Percentiles rank a stretch among this genome's conserved stretches.
Evolutionary conservation across 2,329 filamentous ascomycete genomes (phyloP).

Genomic region (Scolecobasidium constrictum): DNA sequence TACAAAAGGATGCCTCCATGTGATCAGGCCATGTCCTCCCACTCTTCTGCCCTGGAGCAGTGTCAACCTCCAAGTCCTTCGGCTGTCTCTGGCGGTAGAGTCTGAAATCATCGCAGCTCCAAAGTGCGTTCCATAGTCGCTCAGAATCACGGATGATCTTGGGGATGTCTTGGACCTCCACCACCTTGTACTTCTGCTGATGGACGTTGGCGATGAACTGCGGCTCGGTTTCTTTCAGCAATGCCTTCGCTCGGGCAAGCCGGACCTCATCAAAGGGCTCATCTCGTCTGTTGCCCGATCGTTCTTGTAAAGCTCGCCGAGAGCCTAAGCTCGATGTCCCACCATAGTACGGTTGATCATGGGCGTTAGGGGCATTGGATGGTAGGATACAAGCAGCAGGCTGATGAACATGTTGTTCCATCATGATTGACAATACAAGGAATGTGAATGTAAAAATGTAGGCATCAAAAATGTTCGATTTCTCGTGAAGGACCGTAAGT

Average conservation of each 20-base stretch:
- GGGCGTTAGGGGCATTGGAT: conserved; percentile 31
- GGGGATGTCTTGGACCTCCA: conserved; percentile 4
- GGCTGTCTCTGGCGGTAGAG: conserved; percentile 34
- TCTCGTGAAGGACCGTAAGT: too few species aligned
- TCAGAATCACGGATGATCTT: conserved; percentile 1
- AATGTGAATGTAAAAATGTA: too few species aligned
- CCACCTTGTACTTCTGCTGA: conserved; percentile 14
- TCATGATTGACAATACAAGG: too few species aligned
- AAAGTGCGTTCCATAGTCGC: not conserved
- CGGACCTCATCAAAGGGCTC: conserved; percentile 18
- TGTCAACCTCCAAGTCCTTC: too few species aligned
- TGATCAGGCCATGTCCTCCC: conserved; percentile 36
- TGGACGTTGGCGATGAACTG: conserved; percentile 17
- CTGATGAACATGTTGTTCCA: too few species aligned
- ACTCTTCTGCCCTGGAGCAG: conserved; percentile 16
- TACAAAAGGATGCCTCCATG: conserved; percentile 37
- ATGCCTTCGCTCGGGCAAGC: conserved; percentile 6
- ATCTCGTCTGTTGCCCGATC: conserved; percentile 29
- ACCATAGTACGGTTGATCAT: too few species aligned
- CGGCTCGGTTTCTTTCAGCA: conserved; percentile 14
- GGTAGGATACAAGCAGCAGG: conserved; percentile 30
- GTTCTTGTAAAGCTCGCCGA: conserved; percentile 31
- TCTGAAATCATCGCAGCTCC: conserved; percentile 19
- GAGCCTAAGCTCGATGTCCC: too few species aligned
- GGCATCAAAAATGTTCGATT: too few species aligned